Evolutionary conservation across 805 yeast genomes (phyloP), one percentile per base, ranked within the genome.

Genomic region (Candida quercuum): DNA sequence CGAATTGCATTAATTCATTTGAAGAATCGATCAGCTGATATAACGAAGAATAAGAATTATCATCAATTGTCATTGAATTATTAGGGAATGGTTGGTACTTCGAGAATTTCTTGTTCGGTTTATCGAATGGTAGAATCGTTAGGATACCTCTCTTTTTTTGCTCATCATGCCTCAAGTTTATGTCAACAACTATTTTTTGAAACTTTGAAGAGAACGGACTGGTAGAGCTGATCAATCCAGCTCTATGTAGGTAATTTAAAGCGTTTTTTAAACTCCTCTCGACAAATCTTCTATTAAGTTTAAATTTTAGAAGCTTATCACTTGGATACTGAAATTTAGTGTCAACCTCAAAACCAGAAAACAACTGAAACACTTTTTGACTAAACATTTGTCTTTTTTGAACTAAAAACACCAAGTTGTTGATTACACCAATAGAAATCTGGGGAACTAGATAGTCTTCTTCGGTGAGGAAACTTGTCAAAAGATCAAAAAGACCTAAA

Each of bases 1-100:
- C 91, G 53, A 86, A 82, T 27, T 71, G 70, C 23, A 76, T 71
- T 40, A 86, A 63, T 35, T 80, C 79, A 51, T 81, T 78, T 28
- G 65, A 60, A 23, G 77, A 64, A 28, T 74, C 78, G 12, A 83
- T 79, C 41, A 91, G 68, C 20, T 81, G 74, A 56, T 76, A 93
- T 29, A 89, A 62, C 13, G 79, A 66, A 36, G 81, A 72, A 56
- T 81, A 86, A n/a, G 69, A 59, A 37, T 61, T 59, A 40, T 62
- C 63, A 24, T 63, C 57, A 2, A 74, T 64, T 41, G 57, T 39
- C 32, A 64, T 45, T 42, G 65, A 54, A 23, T 57, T 52, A 33
- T 62, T 59, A 30, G 60, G 56, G 32, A 64, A 62, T 15, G 51
- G 48, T 33, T 41, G 36, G 49, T 42, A 14, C 41, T 41, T 36